These are phyloP conservation scores for Calonectria honghensis DNA, from an alignment of 2,329 filamentous ascomycete species.

Conservation along the genomic window DNA sequence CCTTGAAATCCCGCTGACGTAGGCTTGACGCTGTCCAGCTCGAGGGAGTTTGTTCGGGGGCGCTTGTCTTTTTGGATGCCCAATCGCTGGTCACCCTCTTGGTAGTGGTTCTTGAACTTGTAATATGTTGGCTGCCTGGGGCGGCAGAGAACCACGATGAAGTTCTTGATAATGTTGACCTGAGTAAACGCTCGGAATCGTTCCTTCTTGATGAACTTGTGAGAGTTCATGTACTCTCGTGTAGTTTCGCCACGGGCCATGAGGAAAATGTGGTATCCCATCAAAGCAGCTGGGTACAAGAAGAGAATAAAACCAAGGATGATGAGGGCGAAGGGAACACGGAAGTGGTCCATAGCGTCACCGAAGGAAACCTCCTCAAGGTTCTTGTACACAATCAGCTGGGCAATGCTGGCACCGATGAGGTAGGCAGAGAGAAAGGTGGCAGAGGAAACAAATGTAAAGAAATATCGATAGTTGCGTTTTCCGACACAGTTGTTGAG, in stretches of 20 bases:
- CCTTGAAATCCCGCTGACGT: slow-evolving; percentile 71
- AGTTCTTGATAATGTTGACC: slow-evolving; percentile 84
- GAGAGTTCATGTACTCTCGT: slow-evolving; percentile 94
- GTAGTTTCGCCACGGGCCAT: slow-evolving; percentile 95
- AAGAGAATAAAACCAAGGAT: slow-evolving; percentile 86
- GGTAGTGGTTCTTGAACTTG: slow-evolving; percentile 85
- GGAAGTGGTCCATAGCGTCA: slow-evolving; percentile 80
- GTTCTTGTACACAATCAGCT: slow-evolving; percentile 83
- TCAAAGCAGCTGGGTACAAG: slow-evolving; percentile 88
- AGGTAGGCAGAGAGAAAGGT: slow-evolving; percentile 86
- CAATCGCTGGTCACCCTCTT: slow-evolving; percentile 89
- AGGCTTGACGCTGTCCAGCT: slow-evolving; percentile 82
- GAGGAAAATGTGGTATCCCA: slow-evolving; percentile 92
- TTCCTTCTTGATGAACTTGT: slow-evolving; percentile 95
- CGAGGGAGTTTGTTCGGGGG: slow-evolving; percentile 74
- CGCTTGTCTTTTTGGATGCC: slow-evolving; percentile 67
- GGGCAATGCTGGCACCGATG: slow-evolving; percentile 84
- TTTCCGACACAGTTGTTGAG: slow-evolving; percentile 98
- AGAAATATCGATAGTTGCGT: slow-evolving; percentile 98
- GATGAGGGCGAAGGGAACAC: slow-evolving; percentile 90
- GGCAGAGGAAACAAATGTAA: slow-evolving; percentile 89
- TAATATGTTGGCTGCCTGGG: slow-evolving; percentile 93
- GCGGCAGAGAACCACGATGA: slow-evolving; percentile 85
- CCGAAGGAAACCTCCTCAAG: slow-evolving; percentile 80
- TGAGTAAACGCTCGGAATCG: slow-evolving; percentile 94